Percentiles rank a stretch among this genome's conserved stretches.
These are phyloP conservation scores for Nitzschia sp. DNA, from an alignment of 108 stramenopile genomes.

Conservation along the genomic window DNA sequence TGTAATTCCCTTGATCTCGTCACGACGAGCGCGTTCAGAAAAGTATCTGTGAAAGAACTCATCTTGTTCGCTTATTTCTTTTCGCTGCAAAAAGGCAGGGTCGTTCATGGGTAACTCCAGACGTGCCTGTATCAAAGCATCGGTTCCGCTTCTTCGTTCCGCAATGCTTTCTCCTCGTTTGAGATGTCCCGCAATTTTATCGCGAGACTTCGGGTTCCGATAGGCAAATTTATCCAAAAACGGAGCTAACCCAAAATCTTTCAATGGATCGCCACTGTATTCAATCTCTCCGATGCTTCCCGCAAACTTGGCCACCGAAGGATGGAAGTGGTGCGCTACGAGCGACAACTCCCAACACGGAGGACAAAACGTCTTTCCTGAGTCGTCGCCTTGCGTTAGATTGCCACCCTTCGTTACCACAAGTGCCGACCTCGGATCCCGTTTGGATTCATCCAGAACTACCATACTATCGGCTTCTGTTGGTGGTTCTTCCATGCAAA, in stretches of 20 bases:
- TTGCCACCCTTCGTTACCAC: conserved; percentile 4
- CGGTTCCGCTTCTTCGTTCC: conserved; percentile 53
- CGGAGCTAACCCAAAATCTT: conserved; percentile 88
- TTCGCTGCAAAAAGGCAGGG: conserved; percentile 62
- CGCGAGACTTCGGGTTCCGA: conserved; percentile 91
- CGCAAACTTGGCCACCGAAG: conserved; percentile 91
- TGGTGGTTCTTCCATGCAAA: conserved; percentile 33
- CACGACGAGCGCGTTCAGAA: conserved; percentile 77
- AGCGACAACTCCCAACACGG: conserved; percentile 87
- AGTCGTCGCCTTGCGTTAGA: conserved; percentile 14
- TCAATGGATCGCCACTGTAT: conserved; percentile 94
- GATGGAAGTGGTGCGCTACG: conserved; percentile 91
- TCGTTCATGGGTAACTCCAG: conserved; percentile 81
- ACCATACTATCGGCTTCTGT: conserved; percentile 14
- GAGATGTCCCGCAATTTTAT: conserved; percentile 40
- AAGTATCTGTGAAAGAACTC: conserved; percentile 95
- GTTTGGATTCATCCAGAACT: conserved; percentile 65
- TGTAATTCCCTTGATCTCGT: conserved; percentile 78
- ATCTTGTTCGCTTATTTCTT: conserved; percentile 68
- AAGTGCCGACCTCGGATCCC: conserved; percentile 72
- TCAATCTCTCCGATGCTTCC: conserved; percentile 52
- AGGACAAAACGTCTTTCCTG: conserved; percentile 7
- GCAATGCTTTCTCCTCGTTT: conserved; percentile 53
- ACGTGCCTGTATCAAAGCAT: conserved; percentile 20
- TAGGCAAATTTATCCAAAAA: conserved; percentile 99